phyloP scores from a whole-genome alignment of 2,329 filamentous ascomycete genomes.

The Colletotrichum melonis region DNA sequence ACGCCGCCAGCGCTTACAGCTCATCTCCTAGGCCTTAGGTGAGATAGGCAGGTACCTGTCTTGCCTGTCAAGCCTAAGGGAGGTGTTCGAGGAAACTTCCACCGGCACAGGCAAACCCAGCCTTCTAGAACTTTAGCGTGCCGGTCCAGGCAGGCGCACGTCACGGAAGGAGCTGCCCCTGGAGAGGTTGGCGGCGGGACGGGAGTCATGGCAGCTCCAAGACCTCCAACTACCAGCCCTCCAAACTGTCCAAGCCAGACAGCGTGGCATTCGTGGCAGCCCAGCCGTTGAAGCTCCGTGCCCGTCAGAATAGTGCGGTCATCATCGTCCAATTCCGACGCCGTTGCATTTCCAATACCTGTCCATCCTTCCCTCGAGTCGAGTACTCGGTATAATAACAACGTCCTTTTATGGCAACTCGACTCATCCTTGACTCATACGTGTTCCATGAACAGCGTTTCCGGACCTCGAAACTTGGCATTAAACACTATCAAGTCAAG shows the following conservation, averaged over 20 bases:
- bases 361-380: neutral
- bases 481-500: neutral
- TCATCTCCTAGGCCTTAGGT: neutral
- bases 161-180: conserved; percentile 6
- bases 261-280: too few relatives aligned
- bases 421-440: conserved; percentile 30
- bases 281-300: conserved; percentile 9
- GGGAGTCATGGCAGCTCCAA: conserved; percentile 4
- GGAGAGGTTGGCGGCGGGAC: neutral
- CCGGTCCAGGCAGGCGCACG: neutral
- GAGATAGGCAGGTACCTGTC: neutral
- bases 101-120: neutral
- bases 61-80: neutral
- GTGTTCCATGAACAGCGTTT: neutral
- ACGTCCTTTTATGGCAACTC: neutral
- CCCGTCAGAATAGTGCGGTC: neutral
- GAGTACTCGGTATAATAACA: neutral
- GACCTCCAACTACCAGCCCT: neutral
- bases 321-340: neutral
- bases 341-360: neutral
- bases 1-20: neutral
- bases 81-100: neutral
- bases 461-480: neutral
- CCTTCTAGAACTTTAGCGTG: conserved; percentile 6
- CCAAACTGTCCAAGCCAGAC: too few relatives aligned